Evolutionary conservation across 768 basidiomycete species (phyloP), one percentile per base, ranked within the genome.

Genomic region (Tylopilus balloui): DNA sequence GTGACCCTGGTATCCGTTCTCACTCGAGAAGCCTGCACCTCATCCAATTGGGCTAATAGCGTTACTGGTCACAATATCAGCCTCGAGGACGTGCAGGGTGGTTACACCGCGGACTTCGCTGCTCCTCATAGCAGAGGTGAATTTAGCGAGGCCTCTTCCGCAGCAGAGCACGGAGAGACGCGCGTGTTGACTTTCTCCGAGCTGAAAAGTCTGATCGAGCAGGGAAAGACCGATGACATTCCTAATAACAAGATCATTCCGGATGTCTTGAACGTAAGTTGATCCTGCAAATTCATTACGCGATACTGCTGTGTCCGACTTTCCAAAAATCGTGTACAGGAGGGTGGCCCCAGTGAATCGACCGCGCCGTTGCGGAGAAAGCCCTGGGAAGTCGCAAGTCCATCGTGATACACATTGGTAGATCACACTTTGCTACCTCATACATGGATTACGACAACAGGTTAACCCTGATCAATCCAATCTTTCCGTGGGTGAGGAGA

Each of bases 241-340:
- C 88, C 88, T 1, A 86, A 90, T 58, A 91, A 89, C 62, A 86
- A 82, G 55, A 51, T 74, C 46, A 87, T 91, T 38, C 80, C 84
- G 0, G 73, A 83, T n/a, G 69, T 62, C 2, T 56, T 90, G 29
- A 86, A 83, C 68, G 88, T 87, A 59, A 53, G 79, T 63, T 29
- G 28, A 19, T 45, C 34, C 31, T 24, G 34, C 54, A 32, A 44
- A 52, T 32, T 41, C 9, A 21, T n/a, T 15, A 24, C 6, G 8
- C 10, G 25, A 32, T 21, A 4, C 21, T 47, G 19, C 19, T 44
- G 29, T 36, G 45, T 34, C 29, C 24, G 12, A 39, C 49, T 44
- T 36, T 43, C n/a, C 24, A 7, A n/a, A 21, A 38, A 45, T 48
- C 34, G 49, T 7, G 38, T 17, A 34, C 50, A 88, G 86, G 71